Evolutionary conservation across 2,329 filamentous ascomycete genomes (phyloP), one percentile per base, ranked within the genome.

Genomic region (Sclerotinia nivalis): DNA sequence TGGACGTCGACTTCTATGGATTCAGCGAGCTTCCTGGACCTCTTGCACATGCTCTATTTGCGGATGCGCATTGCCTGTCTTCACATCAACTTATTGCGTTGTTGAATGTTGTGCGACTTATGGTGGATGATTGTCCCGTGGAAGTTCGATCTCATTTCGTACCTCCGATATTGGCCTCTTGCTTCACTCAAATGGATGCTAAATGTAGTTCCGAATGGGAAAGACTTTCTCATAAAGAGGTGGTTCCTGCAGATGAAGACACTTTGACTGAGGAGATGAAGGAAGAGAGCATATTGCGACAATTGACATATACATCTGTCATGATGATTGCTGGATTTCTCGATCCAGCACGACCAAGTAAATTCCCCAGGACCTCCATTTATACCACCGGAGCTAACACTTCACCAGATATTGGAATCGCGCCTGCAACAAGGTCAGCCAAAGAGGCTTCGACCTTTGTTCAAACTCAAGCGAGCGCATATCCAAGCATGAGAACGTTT

Each of bases 191-290:
- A 75, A 90, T 97, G 80, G 93, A 98, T 77, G 83, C 85, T 54
- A 98, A 98, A 81, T 92, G 98, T 73, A 91, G 88, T 47, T 84
- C 87, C 0, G 95, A 98, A 79, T 99, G 96, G 96, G 88, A 90
- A 72, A 88, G 88, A 73, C 88, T 97, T 70, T 87, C 89, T 77
- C 82, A 86, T 72, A 83, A 88, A 72, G 86, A 91, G 74, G 83
- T 82, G 28, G 82, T 88, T 18, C 86, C 87, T 55, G 86, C 89
- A 1, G 89, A 89, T 4, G 89, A 90, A 28, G 93, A 94, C 69
- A 92, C 92, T 71, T 82, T 99, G 67, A 92, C 92, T 1, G 93
- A 97, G 74, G 96, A 99, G 82, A 99, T 99, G 96, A 97, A 97
- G 81, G 90, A 93, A 9, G 96, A 99, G 80, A 98, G 95, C 77